Percentiles rank a stretch among this genome's conserved stretches.
phyloP scores from a whole-genome alignment of 371 early-diverging fungal species.

The Mycotypha africana region DNA sequence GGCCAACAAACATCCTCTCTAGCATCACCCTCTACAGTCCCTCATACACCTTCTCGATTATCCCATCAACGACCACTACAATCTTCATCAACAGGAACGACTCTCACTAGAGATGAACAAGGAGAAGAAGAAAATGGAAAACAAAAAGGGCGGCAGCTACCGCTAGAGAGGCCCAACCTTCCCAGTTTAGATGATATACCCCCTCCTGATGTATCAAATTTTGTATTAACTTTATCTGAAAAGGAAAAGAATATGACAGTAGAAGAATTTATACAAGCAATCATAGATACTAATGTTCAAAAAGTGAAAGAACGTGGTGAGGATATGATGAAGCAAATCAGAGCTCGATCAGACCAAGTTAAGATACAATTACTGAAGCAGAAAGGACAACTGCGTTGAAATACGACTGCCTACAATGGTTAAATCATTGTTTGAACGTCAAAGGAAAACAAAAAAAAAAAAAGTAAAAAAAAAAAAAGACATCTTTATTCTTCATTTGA shows the following conservation, averaged over 20 bases:
- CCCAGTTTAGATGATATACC: neutral
- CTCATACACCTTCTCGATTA: neutral
- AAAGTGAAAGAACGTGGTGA: neutral
- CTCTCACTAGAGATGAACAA: too few species aligned
- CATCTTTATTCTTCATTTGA: conserved; percentile 11
- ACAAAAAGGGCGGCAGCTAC: too few species aligned
- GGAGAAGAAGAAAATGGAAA: too few species aligned
- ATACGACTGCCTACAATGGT: neutral
- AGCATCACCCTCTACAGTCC: too few species aligned
- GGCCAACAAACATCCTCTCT: too few species aligned
- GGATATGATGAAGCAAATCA: neutral
- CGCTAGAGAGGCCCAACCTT: too few species aligned
- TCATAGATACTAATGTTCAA: neutral
- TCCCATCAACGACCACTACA: neutral
- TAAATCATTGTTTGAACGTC: neutral
- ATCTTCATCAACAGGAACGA: too few species aligned
- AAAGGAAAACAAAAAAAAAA: neutral
- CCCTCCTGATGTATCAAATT: neutral
- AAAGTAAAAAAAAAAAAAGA: neutral
- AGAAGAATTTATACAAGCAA: neutral
- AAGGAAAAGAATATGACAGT: conserved; percentile 7
- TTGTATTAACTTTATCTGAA: too few species aligned
- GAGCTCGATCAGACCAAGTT: neutral
- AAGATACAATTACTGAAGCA: conserved; percentile 1
- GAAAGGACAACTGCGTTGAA: neutral